Base-by-base conservation (phyloP, 169 alveolate species). In the Theileria parva region DNA sequence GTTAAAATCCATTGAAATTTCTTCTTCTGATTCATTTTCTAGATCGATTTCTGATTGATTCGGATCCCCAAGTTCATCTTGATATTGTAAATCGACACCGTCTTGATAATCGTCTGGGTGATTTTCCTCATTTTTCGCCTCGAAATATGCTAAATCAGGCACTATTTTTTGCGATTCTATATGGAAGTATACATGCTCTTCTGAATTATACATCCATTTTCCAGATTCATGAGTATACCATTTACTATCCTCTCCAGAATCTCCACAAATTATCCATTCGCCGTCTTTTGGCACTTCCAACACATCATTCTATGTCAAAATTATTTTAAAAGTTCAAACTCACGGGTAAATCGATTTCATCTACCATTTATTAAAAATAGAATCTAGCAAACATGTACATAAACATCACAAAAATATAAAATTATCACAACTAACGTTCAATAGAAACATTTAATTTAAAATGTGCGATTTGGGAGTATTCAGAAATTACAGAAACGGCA, bases 171-270 rank as follows among this genome's bases (percentile, higher is more conserved):
- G 65, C 69, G 79, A 63, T 17, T 64, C 79, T 8, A 91, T 70
- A 39, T 91, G 88, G 80, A 84, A 91, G 79, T 91, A 91, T 17
- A 85, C 75, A 0, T 71, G 70, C 17, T 91, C 94, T 19, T 85
- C 70, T 55, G 75, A 8, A 63, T 87, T 86, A 57, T 91, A 86
- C 75, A 91, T 64, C 94, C 94, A 91, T 27, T 91, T 74, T 30
- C 75, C 76, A n/a, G 69, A 53, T 48, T 91, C 90, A 60, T 91
- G 89, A 15, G 74, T 80, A 28, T 59, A 67, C 94, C 94, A 91
- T 59, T 73, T 86, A 21, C 81, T 83, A 25, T 80, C 80, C n/a
- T 69, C 79, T 69, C 55, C 68, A 75, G 6, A 71, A 53, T 23
- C 85, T 84, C 23, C 50, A 75, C 27, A 12, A 28, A 19, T 61